A percentile compares a stretch with the other conserved stretches of the same genome.
Evolutionary conservation across 257 asterid genomes (phyloP).

Genomic region (Osmanthus fragrans): DNA sequence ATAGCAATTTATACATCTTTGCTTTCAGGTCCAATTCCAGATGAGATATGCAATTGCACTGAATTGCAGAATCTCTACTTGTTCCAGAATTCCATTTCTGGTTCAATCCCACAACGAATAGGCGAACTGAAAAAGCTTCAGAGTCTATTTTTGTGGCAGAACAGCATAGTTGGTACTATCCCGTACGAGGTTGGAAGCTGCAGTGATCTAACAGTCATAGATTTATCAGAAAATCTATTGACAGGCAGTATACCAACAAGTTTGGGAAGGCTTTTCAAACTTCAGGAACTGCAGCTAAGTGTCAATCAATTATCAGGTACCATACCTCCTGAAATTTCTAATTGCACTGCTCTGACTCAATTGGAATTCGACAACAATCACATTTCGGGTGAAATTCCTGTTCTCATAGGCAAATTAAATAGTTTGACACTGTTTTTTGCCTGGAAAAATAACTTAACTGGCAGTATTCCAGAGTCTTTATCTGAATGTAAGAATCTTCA

Average conservation of each 20-base stretch:
- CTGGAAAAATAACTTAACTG: constrained; percentile 89
- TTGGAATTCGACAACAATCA: constrained; percentile 87
- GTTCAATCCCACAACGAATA: constrained; percentile 61
- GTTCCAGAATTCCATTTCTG: constrained; percentile 80
- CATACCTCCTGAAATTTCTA: constrained; percentile 68
- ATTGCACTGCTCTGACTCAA: constrained; percentile 66
- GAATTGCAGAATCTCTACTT: constrained; percentile 74
- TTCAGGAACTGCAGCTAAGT: constrained; percentile 79
- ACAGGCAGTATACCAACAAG: constrained; percentile 72
- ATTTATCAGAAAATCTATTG: constrained; percentile 72
- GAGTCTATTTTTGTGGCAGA: constrained; percentile 73
- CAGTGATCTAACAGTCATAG: constrained; percentile 55
- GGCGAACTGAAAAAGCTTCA: constrained; percentile 67
- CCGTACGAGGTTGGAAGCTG: constrained; percentile 78
- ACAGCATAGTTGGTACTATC: constrained; percentile 67
- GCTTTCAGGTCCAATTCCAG: constrained; percentile 84
- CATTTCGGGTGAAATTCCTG: constrained; percentile 76
- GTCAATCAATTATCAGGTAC: constrained; percentile 79
- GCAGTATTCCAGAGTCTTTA: constrained; percentile 72
- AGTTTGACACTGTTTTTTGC: constrained; percentile 76
- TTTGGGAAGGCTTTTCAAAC: constrained; percentile 57
- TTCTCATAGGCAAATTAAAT: constrained; percentile 54
- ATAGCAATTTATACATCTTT: constrained; percentile 75
- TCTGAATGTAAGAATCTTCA: constrained; percentile 66
- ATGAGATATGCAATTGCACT: constrained; percentile 77